Percentiles rank a stretch among this genome's conserved stretches.
Conservation (phyloP, 805 yeast genomes). For the Ogataea sp. region DNA sequence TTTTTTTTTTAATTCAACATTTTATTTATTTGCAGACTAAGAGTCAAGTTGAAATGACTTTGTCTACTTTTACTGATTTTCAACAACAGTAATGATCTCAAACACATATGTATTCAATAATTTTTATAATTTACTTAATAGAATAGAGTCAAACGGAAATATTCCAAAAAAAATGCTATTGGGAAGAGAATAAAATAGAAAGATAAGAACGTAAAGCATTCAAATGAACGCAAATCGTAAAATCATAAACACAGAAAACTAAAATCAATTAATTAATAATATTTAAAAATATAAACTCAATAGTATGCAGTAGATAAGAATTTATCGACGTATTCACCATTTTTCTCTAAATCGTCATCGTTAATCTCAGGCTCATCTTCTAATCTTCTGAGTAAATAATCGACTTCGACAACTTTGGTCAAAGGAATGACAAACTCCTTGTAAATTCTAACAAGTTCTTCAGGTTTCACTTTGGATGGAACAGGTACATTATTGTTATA, state of each 20-base stretch:
- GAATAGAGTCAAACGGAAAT: no score
- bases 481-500: conserved; percentile 56
- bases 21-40: no score
- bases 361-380: conserved; percentile 41
- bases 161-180: no score
- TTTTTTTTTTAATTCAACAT: no score
- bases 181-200: no score
- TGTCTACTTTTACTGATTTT: no score
- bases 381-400: conserved; percentile 75
- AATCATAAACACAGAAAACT: conserved; percentile 1
- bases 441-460: conserved; percentile 74
- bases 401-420: conserved; percentile 93
- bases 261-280: not conserved
- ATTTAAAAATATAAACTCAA: conserved; percentile 1
- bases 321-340: conserved; percentile 15
- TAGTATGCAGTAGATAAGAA: conserved; percentile 16
- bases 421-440: conserved; percentile 85
- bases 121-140: no score
- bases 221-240: no score
- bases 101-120: no score
- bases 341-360: conserved; percentile 9
- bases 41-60: no score
- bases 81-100: no score
- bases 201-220: conserved; percentile 1
- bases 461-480: conserved; percentile 74